Percentiles rank a stretch among this genome's conserved stretches.
Conservation (phyloP, 2,329 filamentous ascomycete species). For the Phyllosticta paracitricarpa region DNA sequence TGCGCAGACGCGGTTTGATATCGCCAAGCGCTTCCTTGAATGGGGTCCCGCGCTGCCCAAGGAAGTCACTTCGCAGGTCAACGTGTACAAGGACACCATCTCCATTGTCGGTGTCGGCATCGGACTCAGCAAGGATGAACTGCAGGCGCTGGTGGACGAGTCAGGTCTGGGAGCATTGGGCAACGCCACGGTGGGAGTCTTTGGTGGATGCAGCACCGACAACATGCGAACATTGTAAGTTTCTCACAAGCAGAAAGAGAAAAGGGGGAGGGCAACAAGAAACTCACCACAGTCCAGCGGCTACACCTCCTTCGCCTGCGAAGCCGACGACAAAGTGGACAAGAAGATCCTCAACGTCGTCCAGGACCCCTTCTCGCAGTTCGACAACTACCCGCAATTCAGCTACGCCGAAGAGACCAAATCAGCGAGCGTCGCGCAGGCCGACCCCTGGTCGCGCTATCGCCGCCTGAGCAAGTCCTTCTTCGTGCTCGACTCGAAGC, state of each 20-base stretch:
- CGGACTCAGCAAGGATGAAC: constrained; percentile 7
- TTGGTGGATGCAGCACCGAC: background rate
- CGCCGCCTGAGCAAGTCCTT: constrained; percentile 12
- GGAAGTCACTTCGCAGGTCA: constrained; percentile 13
- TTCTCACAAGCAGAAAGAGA: background rate
- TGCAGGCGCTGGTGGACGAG: constrained; percentile 9
- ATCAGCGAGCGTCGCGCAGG: background rate
- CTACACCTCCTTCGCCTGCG: constrained; percentile 10
- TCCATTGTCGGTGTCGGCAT: constrained; percentile 12
- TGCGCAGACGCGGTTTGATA: constrained; percentile 13
- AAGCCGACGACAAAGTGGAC: constrained; percentile 10
- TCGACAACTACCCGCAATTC: background rate
- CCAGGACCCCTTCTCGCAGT: background rate
- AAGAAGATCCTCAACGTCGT: constrained; percentile 6
- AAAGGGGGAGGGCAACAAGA: background rate
- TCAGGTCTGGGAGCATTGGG: background rate
- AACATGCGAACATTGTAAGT: background rate
- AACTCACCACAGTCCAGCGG: constrained; percentile 8
- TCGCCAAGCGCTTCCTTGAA: constrained; percentile 12
- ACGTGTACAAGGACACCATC: constrained; percentile 12
- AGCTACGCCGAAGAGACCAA: constrained; percentile 5
- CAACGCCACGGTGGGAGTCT: background rate
- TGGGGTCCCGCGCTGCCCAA: constrained; percentile 11
- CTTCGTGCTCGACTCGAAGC: constrained; percentile 12
- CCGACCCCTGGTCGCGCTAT: constrained; percentile 11